A percentile compares a stretch with the other conserved stretches of the same genome.
These are phyloP conservation scores for Melanopsichium pennsylvanicum DNA, from an alignment of 1,284 basidiomycete genomes.

Conservation along the genomic window DNA sequence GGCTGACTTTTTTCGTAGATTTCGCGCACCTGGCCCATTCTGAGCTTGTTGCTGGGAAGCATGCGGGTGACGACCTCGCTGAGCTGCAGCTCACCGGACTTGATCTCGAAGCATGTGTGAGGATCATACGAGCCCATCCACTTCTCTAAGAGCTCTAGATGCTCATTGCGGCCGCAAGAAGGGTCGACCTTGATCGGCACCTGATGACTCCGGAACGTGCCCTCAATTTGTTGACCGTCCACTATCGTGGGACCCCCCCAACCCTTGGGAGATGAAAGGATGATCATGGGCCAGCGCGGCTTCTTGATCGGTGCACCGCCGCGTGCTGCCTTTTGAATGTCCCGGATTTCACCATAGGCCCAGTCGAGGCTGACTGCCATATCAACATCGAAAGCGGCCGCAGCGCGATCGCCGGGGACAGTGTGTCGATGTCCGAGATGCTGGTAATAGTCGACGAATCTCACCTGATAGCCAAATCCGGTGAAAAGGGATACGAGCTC, in stretches of 20 bases:
- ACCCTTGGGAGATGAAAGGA: conserved; percentile 81
- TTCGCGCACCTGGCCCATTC: conserved; percentile 72
- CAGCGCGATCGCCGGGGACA: conserved; percentile 66
- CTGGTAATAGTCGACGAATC: conserved; percentile 76
- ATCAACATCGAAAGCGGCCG: conserved; percentile 67
- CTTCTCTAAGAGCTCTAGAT: conserved; percentile 73
- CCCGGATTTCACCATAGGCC: conserved; percentile 68
- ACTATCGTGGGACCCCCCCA: conserved; percentile 74
- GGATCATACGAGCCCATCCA: conserved; percentile 72
- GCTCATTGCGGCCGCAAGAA: conserved; percentile 68
- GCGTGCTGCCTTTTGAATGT: conserved; percentile 80
- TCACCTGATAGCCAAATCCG: conserved; percentile 70
- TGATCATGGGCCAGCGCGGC: conserved; percentile 84
- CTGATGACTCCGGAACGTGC: conserved; percentile 76
- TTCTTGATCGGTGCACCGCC: conserved; percentile 78
- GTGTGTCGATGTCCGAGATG: conserved; percentile 72
- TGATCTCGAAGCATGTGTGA: conserved; percentile 57
- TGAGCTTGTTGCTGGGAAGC: conserved; percentile 72
- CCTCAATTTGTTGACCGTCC: conserved; percentile 77
- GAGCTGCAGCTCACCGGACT: conserved; percentile 65
- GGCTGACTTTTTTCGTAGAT: conserved; percentile 67
- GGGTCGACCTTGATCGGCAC: conserved; percentile 81
- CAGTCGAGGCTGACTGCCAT: conserved; percentile 83
- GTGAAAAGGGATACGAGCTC: conserved; percentile 77
- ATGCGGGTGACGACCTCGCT: conserved; percentile 68